These are phyloP conservation scores for Tylopilus balloui DNA, from an alignment of 768 basidiomycete species.

Conservation along the genomic window DNA sequence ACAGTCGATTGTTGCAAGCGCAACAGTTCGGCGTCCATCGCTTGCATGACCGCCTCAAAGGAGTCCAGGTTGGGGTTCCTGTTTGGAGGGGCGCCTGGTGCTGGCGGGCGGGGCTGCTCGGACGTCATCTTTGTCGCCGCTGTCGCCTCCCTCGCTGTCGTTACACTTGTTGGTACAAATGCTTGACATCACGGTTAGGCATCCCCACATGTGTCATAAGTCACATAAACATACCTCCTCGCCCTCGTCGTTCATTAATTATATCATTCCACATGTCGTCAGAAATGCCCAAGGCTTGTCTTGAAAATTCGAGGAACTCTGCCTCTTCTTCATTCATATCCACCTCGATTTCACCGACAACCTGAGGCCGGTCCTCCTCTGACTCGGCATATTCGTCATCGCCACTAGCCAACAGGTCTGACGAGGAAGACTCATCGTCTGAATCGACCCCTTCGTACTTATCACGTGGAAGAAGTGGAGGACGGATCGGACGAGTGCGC, in stretches of 20 bases:
- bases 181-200: conserved; percentile 35
- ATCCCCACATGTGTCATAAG: not conserved
- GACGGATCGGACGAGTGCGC: conserved; percentile 51
- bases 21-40: conserved; percentile 83
- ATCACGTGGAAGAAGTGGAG: conserved; percentile 77
- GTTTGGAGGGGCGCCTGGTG: conserved; percentile 38
- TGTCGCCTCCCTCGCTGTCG: conserved; percentile 2
- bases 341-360: conserved; percentile 80
- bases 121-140: conserved; percentile 6
- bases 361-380: conserved; percentile 78
- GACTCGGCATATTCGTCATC: conserved; percentile 52
- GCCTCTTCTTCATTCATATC: conserved; percentile 93
- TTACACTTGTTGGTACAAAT: conserved; percentile 47
- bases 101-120: conserved; percentile 18
- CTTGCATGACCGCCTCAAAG: conserved; percentile 94
- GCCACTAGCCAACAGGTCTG: conserved; percentile 37
- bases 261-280: conserved; percentile 92
- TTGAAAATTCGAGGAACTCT: conserved; percentile 93
- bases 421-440: conserved; percentile 79
- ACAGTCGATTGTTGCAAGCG: conserved; percentile 35
- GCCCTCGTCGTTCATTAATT: conserved; percentile 63
- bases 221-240: conserved; percentile 65
- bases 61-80: conserved; percentile 76
- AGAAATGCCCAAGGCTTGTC: conserved; percentile 83
- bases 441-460: conserved; percentile 91